Evolutionary conservation across 2,329 filamentous ascomycete species (phyloP).

Genomic region (Coniosporium tulheliwenetii): DNA sequence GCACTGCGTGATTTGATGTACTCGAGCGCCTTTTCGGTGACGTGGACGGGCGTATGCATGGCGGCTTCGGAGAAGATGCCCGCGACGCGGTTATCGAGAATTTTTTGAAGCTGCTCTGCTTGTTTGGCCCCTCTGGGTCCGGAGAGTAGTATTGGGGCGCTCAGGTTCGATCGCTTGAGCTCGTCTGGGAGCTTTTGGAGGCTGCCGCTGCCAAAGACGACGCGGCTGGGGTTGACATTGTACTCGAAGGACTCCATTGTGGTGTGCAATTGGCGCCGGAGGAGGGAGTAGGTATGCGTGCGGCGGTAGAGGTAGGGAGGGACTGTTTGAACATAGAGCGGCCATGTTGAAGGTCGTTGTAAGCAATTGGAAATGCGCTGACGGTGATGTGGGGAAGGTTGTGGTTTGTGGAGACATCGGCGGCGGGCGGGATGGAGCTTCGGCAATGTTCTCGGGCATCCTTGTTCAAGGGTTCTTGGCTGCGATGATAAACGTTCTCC

Average conservation of each 20-base stretch:
- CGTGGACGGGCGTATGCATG: slow-evolving; percentile 45
- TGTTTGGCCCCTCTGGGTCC: slow-evolving; percentile 36
- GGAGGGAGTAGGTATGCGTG: too few species aligned
- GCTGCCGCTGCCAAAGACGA: slow-evolving; percentile 41
- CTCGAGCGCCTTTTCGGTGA: slow-evolving; percentile 41
- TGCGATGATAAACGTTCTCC: too few species aligned
- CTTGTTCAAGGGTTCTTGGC: too few species aligned
- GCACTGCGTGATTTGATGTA: slow-evolving; percentile 28
- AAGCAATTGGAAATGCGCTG: too few species aligned
- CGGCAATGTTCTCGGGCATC: too few species aligned
- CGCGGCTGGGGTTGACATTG: slow-evolving; percentile 34
- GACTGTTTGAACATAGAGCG: too few species aligned
- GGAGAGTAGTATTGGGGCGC: slow-evolving; percentile 38
- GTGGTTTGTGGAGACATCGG: too few species aligned
- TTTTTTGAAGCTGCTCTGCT: slow-evolving; percentile 26
- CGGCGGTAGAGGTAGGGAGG: too few species aligned
- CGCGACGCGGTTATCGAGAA: slow-evolving; percentile 31
- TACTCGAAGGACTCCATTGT: slow-evolving; percentile 41
- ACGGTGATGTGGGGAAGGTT: too few species aligned
- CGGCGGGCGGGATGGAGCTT: too few species aligned
- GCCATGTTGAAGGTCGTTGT: too few species aligned
- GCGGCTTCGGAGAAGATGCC: slow-evolving; percentile 40
- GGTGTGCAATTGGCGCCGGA: neutral
- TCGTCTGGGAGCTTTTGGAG: slow-evolving; percentile 31
- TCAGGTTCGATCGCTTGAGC: slow-evolving; percentile 28